A percentile compares a stretch with the other conserved stretches of the same genome.
phyloP scores from a whole-genome alignment of 768 basidiomycete species.

The Daedaleopsis nitida region DNA sequence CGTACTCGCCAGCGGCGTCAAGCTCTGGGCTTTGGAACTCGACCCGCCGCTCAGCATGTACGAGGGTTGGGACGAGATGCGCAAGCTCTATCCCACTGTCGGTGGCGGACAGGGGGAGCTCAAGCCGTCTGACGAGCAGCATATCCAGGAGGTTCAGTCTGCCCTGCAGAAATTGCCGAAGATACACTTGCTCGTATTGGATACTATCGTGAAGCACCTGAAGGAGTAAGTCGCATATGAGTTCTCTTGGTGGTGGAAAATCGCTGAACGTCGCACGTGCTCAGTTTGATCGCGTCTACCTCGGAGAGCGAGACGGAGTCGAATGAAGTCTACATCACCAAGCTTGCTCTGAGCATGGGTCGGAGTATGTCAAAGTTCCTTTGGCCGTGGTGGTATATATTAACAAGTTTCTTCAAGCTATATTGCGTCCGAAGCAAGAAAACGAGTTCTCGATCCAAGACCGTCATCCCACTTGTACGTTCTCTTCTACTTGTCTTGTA shows the following conservation, averaged over 20 bases:
- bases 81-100: conserved; percentile 81
- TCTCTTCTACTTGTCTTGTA: neutral
- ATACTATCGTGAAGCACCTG: conserved; percentile 76
- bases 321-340: conserved; percentile 80
- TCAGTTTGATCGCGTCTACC: conserved; percentile 71
- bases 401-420: conserved; percentile 44
- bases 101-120: conserved; percentile 55
- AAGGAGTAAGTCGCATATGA: conserved; percentile 50
- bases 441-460: conserved; percentile 88
- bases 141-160: conserved; percentile 58
- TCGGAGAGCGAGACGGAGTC: conserved; percentile 45
- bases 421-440: conserved; percentile 82
- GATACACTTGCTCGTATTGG: conserved; percentile 80
- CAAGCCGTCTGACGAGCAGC: conserved; percentile 56
- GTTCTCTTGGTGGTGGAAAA: neutral
- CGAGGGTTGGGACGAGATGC: conserved; percentile 91
- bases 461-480: conserved; percentile 77
- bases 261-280: conserved; percentile 1
- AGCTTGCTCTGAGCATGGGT: conserved; percentile 86
- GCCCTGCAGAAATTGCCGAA: conserved; percentile 73
- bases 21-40: conserved; percentile 91
- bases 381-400: neutral
- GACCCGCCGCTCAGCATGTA: conserved; percentile 83
- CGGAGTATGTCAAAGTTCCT: conserved; percentile 59
- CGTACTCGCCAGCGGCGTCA: conserved; percentile 81